Percentiles rank a stretch among this genome's conserved stretches.
phyloP scores from a whole-genome alignment of 768 basidiomycete genomes.

The Auricularia sp. region DNA sequence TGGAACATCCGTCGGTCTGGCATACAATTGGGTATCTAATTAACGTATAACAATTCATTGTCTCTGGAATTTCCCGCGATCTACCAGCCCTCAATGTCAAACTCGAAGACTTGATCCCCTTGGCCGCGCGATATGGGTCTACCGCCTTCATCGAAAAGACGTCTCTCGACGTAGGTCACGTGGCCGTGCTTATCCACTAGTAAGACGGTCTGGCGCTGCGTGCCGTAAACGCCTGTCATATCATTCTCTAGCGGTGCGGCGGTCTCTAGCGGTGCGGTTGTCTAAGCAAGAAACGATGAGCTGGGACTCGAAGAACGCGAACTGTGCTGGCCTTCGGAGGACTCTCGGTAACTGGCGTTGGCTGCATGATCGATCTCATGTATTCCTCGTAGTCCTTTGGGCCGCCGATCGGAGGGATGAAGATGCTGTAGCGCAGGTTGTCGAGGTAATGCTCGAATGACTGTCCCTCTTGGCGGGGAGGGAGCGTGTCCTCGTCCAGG shows the following conservation, averaged over 20 bases:
- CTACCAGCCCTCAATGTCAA: background rate
- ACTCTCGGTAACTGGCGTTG: background rate
- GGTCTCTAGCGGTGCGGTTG: background rate
- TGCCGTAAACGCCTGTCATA: background rate
- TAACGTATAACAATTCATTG: too few relatives aligned
- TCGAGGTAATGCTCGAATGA: background rate
- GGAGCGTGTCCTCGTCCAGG: background rate
- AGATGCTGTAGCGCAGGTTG: background rate
- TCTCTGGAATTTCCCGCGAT: too few relatives aligned
- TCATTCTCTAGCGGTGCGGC: background rate
- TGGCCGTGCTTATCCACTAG: background rate
- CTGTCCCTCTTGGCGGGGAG: background rate
- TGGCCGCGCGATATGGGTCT: background rate
- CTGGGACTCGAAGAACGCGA: background rate
- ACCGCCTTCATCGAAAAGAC: background rate
- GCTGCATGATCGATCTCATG: background rate
- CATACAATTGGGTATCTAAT: too few relatives aligned
- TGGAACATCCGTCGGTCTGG: too few relatives aligned
- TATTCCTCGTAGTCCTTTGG: background rate
- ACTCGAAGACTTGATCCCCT: background rate
- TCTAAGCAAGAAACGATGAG: background rate
- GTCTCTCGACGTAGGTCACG: background rate
- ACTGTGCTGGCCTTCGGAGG: background rate
- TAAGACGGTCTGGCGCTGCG: background rate
- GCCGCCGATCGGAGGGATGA: background rate